These are phyloP conservation scores for Hippophae gyantsensis DNA, from an alignment of 306 rosid species.

Conservation along the genomic window DNA sequence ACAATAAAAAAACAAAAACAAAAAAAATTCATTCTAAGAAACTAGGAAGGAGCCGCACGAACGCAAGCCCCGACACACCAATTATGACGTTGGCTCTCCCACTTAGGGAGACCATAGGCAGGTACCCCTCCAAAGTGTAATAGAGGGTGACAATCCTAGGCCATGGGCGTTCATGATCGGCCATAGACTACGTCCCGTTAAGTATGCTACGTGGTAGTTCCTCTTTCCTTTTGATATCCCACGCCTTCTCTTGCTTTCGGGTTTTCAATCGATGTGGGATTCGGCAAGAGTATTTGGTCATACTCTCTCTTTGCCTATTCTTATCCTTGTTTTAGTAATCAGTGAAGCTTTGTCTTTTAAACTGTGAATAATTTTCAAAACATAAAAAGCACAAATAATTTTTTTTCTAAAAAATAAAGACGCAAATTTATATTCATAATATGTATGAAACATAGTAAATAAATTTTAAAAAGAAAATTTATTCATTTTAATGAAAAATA, in stretches of 20 bases:
- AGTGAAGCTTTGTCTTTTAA: no score
- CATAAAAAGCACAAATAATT: no score
- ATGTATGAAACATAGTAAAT: no score
- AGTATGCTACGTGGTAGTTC: not conserved
- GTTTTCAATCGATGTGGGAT: not conserved
- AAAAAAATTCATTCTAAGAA: no score
- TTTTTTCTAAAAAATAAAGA: no score
- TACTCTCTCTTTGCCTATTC: not conserved
- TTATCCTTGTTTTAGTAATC: not conserved
- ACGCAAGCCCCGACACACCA: conserved; percentile 66
- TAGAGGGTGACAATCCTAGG: conserved; percentile 14
- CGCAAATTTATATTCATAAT: no score
- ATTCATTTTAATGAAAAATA: no score
- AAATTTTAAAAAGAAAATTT: no score
- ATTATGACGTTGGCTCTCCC: conserved; percentile 56
- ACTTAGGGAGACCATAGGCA: conserved; percentile 5
- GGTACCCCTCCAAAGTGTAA: conserved; percentile 6
- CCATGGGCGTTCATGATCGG: conserved; percentile 12
- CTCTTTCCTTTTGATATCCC: not conserved
- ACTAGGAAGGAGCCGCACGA: conserved; percentile 33
- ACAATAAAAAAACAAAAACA: no score
- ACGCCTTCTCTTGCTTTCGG: not conserved
- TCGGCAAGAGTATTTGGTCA: not conserved
- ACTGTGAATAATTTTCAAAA: no score
- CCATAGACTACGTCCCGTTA: conserved; percentile 13